Base-by-base conservation (phyloP, 1,139 yeast genomes). In the Magnusiomyces suaveolens region DNA sequence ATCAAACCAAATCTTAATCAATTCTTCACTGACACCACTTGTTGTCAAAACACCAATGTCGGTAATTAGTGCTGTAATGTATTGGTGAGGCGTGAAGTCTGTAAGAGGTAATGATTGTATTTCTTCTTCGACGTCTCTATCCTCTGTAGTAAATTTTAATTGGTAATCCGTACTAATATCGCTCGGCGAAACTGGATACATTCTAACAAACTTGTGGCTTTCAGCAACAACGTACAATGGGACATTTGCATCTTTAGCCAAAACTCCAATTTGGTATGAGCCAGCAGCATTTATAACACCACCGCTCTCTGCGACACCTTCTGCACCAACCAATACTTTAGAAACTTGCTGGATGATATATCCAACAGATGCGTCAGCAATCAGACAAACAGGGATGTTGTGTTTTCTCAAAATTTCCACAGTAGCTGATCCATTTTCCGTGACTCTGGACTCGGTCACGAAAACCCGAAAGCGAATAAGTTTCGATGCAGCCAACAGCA, bases 231-330 rank as follows among this genome's bases (percentile, higher is more conserved):
- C 97, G 64, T 92, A 94, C 56, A 94, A 81, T 14, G 98, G 98
- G 67, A 88, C 90, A 67, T 88, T 85, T 57, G 95, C 87, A 57
- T 86, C 82, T 63, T 87, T 84, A 2, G 98, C 97, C 60, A 94
- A 73, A 54, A 95, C 94, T 25, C 97, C 97, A 53, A 92, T 84
- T 65, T 94, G 97, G 69, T 88, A 92, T 1, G 96, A 83, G 2
- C 99, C 99, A 60, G 94, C 86, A 66, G 90, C 94, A 69, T 92
- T 92, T 62, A 92, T 90, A 53, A 94, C 89, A 43, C 99, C 99
- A 56, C 99, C 99, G 68, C 95, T 85, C 74, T 92, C 99, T 1
- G 96, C 96, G 3, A 92, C 98, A 60, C 99, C 99, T 71, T 92
- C 98, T 1, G 98, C 98, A 55, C 99, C 99, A 60, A 92, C 94